These are phyloP conservation scores for Alternaria dauci DNA, from an alignment of 2,329 filamentous ascomycete genomes.

Conservation along the genomic window DNA sequence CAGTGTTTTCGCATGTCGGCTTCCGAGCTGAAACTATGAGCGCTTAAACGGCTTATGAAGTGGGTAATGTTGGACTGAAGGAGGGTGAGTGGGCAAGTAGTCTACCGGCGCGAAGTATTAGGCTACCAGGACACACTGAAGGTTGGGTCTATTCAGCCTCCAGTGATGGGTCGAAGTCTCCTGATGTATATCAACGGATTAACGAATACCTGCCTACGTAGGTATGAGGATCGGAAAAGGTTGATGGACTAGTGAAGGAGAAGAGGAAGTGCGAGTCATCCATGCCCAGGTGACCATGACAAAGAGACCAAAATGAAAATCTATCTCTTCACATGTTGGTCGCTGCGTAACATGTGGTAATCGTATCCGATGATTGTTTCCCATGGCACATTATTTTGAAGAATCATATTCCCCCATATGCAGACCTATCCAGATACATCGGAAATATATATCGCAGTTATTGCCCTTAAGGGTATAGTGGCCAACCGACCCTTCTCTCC, in stretches of 20 bases:
- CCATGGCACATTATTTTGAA: neutral
- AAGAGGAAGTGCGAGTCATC: neutral
- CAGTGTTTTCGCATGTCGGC: neutral
- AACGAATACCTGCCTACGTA: neutral
- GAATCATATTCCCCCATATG: neutral
- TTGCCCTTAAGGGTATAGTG: neutral
- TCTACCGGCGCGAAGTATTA: neutral
- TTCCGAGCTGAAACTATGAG: neutral
- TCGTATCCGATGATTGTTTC: neutral
- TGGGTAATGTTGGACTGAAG: neutral
- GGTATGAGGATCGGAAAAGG: neutral
- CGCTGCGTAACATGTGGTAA: neutral
- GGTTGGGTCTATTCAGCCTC: neutral
- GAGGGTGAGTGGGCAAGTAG: neutral
- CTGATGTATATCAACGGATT: neutral
- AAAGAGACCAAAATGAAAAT: neutral
- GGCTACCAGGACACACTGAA: neutral
- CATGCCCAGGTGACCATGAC: neutral
- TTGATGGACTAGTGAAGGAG: neutral
- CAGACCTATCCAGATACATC: neutral
- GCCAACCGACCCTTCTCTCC: neutral
- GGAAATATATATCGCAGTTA: neutral
- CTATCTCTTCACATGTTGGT: neutral
- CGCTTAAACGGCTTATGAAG: neutral
- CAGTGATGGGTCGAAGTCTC: neutral